Percentiles rank a stretch among this genome's conserved stretches.
These are phyloP conservation scores for Coemansia sp. DNA, from an alignment of 192 early-diverging fungal species.

Conservation along the genomic window DNA sequence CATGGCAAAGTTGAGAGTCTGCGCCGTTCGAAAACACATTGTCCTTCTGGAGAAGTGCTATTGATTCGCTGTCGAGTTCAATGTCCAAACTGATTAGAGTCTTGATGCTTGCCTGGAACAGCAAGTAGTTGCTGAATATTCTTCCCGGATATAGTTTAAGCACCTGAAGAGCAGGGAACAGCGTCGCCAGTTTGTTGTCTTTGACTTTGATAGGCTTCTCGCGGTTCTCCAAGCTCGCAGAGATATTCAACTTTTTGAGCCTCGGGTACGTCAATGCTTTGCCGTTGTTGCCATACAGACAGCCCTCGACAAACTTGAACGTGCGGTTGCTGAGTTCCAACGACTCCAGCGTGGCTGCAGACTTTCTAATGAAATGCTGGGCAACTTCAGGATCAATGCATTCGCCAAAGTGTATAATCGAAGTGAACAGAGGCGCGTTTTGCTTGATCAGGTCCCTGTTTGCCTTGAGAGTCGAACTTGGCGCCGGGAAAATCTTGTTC, in stretches of 20 bases:
- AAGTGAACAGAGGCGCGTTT: neutral
- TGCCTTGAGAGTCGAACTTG: neutral
- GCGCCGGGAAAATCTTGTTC: neutral
- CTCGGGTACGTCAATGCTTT: neutral
- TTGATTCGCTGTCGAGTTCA: slow-evolving; percentile 8
- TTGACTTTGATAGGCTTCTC: neutral
- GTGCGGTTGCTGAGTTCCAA: neutral
- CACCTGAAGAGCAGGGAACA: slow-evolving; percentile 22
- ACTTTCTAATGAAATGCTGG: neutral
- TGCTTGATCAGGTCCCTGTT: neutral
- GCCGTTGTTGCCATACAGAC: neutral
- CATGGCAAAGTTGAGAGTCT: neutral
- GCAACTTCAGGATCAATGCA: neutral
- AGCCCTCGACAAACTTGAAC: neutral
- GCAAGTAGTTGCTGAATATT: neutral
- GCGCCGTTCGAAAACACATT: neutral
- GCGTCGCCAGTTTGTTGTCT: neutral
- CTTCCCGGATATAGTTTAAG: neutral
- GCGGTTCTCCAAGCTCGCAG: neutral
- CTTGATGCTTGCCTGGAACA: slow-evolving; percentile 5
- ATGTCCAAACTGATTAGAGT: slow-evolving; percentile 19
- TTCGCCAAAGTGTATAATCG: neutral
- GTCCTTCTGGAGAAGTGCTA: neutral
- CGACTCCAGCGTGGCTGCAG: neutral
- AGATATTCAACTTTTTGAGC: neutral